Percentiles rank a stretch among this genome's conserved stretches.
Conservation (phyloP, 2,329 filamentous ascomycete genomes). For the Aciculosporium take region DNA sequence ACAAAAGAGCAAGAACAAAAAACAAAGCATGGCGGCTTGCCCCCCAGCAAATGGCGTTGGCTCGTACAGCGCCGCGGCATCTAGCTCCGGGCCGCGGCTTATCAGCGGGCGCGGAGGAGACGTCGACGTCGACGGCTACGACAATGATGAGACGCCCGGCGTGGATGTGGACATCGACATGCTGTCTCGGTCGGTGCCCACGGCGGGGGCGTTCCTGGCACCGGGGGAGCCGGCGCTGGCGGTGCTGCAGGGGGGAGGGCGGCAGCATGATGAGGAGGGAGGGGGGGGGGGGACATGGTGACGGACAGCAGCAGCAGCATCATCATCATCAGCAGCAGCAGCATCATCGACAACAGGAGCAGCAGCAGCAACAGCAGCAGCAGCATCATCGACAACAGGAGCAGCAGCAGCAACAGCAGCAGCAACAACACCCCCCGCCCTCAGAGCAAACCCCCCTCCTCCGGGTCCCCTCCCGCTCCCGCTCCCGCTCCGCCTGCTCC, state of each 20-base stretch:
- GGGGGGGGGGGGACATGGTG: too few relatives aligned
- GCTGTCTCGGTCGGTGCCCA: conserved; percentile 26
- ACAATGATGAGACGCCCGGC: conserved; percentile 1
- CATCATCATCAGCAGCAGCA: too few relatives aligned
- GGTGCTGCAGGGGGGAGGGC: conserved; percentile 25
- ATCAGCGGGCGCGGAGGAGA: background rate
- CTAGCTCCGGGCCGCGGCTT: background rate
- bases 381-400: background rate
- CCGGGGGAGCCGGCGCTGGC: conserved; percentile 26
- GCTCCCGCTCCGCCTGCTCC: conserved; percentile 3
- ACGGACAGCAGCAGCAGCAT: too few relatives aligned
- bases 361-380: too few relatives aligned
- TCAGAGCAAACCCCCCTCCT: conserved; percentile 16
- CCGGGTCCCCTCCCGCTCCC: conserved; percentile 4
- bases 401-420: background rate
- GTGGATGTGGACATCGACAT: conserved; percentile 10
- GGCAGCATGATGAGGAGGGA: too few relatives aligned
- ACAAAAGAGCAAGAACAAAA: background rate
- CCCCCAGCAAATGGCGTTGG: too few relatives aligned
- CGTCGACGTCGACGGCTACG: background rate
- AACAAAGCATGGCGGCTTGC: background rate
- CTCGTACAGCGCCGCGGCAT: background rate
- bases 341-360: too few relatives aligned
- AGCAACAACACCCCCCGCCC: too few relatives aligned
- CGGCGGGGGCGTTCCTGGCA: conserved; percentile 24